Conservation (phyloP, 345 rosid genomes). For the Rhizophora mangle region DNA sequence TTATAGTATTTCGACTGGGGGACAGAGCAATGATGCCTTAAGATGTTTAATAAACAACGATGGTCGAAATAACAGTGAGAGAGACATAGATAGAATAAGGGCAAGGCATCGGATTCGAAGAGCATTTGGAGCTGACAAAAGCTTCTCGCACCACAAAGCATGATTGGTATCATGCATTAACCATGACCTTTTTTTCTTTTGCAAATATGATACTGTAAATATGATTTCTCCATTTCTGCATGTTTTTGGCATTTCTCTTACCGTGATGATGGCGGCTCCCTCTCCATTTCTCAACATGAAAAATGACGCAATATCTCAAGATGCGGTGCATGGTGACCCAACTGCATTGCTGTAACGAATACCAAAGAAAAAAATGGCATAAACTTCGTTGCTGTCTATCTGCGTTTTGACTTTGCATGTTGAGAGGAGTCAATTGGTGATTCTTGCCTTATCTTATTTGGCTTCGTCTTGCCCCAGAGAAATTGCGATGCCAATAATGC, state of each 20-base stretch:
- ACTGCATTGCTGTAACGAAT: neutral
- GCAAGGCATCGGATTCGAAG: constrained; percentile 50
- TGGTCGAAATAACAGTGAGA: neutral
- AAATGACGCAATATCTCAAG: neutral
- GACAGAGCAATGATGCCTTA: no score
- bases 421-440: constrained; percentile 13
- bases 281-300: no score
- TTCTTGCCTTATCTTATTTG: constrained; percentile 21
- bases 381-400: no score
- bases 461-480: constrained; percentile 2
- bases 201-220: no score
- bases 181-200: no score
- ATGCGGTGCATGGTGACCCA: neutral
- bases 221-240: no score
- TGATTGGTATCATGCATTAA: no score
- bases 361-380: no score
- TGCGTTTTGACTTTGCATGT: constrained; percentile 44
- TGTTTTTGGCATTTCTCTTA: neutral
- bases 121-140: constrained; percentile 29
- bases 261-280: constrained; percentile 15
- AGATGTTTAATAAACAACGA: constrained; percentile 3
- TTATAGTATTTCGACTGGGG: constrained; percentile 16
- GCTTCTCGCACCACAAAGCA: constrained; percentile 13
- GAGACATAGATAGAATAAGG: constrained; percentile 13
- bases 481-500: neutral